Conservation (phyloP, 164 flowering plant species). For the Aristolochia fimbriata region DNA sequence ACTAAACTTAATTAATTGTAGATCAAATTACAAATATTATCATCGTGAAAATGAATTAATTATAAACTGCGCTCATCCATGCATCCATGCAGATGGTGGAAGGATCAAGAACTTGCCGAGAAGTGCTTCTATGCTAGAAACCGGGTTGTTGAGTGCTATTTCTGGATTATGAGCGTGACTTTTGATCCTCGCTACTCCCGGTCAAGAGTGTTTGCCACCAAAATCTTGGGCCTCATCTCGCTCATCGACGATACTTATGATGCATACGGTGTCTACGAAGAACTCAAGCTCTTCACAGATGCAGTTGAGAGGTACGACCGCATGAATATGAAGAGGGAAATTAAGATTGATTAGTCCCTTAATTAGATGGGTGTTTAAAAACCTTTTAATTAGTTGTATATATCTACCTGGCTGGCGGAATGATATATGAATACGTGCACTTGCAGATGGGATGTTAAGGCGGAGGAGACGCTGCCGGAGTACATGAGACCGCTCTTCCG, state of each 20-base stretch:
- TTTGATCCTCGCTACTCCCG: slow-evolving; percentile 1
- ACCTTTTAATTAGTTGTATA: no score
- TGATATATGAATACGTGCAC: no score
- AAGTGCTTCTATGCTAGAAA: slow-evolving; percentile 1
- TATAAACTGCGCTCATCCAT: no score
- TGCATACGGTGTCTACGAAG: slow-evolving; percentile 4
- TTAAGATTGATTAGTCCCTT: no score
- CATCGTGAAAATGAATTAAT: no score
- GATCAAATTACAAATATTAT: not conserved
- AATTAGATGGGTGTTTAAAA: no score
- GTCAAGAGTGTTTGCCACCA: not conserved
- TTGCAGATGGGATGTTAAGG: slow-evolving; percentile 29
- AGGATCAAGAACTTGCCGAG: not conserved
- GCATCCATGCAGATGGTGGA: slow-evolving; percentile 2
- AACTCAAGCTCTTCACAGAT: slow-evolving; percentile 3
- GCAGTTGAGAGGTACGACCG: not conserved
- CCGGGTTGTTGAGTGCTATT: slow-evolving; percentile 5
- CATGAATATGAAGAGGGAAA: no score
- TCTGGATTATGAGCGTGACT: slow-evolving; percentile 3
- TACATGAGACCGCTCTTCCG: slow-evolving; percentile 24
- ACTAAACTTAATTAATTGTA: not conserved
- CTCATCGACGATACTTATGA: slow-evolving; percentile 4
- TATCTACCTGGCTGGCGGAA: no score
- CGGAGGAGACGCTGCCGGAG: slow-evolving; percentile 20
- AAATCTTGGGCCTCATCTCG: not conserved